Evolutionary conservation across 306 rosid genomes (phyloP), one percentile per base, ranked within the genome.

Genomic region (Styphnolobium japonicum): DNA sequence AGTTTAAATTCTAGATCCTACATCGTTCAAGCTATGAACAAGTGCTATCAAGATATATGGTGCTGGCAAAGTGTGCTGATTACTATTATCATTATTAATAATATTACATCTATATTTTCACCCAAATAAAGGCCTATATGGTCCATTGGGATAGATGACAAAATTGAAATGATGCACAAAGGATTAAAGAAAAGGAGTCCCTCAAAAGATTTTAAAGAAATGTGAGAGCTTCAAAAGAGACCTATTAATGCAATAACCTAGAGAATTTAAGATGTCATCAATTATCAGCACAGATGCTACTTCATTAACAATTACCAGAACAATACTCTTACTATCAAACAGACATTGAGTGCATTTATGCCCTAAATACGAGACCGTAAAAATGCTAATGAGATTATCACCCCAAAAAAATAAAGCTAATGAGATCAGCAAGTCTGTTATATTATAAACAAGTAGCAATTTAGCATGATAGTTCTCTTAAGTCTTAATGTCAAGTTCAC

Each of bases 151-250:
- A 66, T 55, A 61, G 64, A 43, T 70, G 46, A 43, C 42, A 46
- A 55, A 61, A 75, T 10, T 12, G 23, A 75, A 67, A 80, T 52
- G 79, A 37, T 60, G 62, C 78, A 66, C 56, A 71, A 15, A 31
- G 37, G 27, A 61, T 25, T n/a, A 9, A 19, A 22, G 42, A 33
- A 33, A 53, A 36, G 8, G 40, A 73, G 25, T 40, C 18, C 21
- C 4, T 5, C 7, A 36, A 33, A 18, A 45, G 58, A 1, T 3
- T 10, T 67, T 23, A 12, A 36, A 66, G 27, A 78, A 48, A 58
- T 5, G 15, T 9, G 14, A n/a, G 42, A 37, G 9, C 43, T 37
- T 37, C 10, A 9, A 9, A 37, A 39, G 45, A 39, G 45, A 37
- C 7, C 10, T 37, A 37, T 37, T 37, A 37, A 56, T 10, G 36